Percentiles rank a stretch among this genome's conserved stretches.
Conservation (phyloP, 495 filamentous ascomycete genomes). For the Aspergillus bertholletiae region DNA sequence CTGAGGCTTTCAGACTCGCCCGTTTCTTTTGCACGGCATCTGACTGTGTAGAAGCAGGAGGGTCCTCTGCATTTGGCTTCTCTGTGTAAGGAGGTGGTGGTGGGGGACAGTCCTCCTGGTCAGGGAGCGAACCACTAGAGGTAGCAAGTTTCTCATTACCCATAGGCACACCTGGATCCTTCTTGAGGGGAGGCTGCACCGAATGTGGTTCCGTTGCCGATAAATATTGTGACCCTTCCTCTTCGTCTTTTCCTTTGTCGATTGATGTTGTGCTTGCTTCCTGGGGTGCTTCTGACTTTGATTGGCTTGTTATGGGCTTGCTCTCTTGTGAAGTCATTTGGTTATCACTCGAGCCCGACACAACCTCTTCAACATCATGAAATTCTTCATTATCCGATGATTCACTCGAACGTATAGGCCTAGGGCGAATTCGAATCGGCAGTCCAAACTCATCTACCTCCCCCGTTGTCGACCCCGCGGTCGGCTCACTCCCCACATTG, state of each 20-base stretch:
- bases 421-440: constrained; percentile 34
- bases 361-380: constrained; percentile 20
- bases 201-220: background rate
- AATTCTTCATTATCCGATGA: constrained; percentile 16
- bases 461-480: background rate
- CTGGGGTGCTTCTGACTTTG: constrained; percentile 1
- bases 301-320: background rate
- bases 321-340: constrained; percentile 7
- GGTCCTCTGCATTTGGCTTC: constrained; percentile 7
- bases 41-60: constrained; percentile 6
- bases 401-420: constrained; percentile 14
- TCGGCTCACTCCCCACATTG: constrained; percentile 4
- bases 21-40: constrained; percentile 20
- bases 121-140: background rate
- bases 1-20: constrained; percentile 50
- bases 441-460: constrained; percentile 46
- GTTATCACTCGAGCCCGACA: background rate
- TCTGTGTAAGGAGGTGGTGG: constrained; percentile 20
- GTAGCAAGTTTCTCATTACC: constrained; percentile 1
- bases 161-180: background rate
- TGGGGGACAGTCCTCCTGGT: constrained; percentile 9
- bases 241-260: background rate
- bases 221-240: background rate
- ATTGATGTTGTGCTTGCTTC: background rate
- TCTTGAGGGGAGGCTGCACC: background rate